Base-by-base conservation (phyloP, 2,329 filamentous ascomycete species). In the Pseudogymnoascus destructans region DNA sequence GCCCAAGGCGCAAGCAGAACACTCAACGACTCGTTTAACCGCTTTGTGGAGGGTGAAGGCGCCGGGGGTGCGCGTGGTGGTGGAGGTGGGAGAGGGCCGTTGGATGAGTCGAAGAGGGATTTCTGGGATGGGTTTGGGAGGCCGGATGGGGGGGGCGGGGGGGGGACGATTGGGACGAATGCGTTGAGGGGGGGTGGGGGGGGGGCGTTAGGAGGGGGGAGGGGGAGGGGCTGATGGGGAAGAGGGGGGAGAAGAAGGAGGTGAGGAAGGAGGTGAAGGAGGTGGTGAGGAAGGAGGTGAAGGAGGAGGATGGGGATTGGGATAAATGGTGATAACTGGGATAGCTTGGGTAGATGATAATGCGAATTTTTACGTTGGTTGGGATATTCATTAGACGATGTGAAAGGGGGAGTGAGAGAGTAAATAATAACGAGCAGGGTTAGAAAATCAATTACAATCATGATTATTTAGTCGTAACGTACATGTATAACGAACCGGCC, bases 81-180 rank as follows among this genome's bases (percentile, higher is more conserved):
- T 59, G 59, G 73, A 30, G 71, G 69, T 55, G 67, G 73, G 59
- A 59, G 73, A 68, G 58, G 74, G 71, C 59, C 66, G 30, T 66
- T 82, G 57, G 77, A 84, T 66, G 77, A 75, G 78, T 86, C 70
- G 79, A 87, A 85, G 72, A 86, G 86, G 69, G 86, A 87, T 64
- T 95, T 95, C 72, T 96, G 91, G 91, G 91, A 95, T 69, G 86
- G 86, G 64, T 95, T 97, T 72, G 85, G 89, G 0, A 81, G 79
- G 25, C 71, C 85, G 23, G 85, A 82, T 0, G 79, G 60, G 15
- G 15, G 30, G 61, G 60, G 17, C 60, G 42, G 42, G 1, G 21
- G 21, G 3, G 42, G 19, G 10, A 52, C 35, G n/a, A 38, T 38
- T 38, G 35, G 35, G 35, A 38, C 35, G n/a, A 38, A 38, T 38